These are phyloP conservation scores for Lophium mytilinum DNA, from an alignment of 495 filamentous ascomycete genomes.

Conservation along the genomic window DNA sequence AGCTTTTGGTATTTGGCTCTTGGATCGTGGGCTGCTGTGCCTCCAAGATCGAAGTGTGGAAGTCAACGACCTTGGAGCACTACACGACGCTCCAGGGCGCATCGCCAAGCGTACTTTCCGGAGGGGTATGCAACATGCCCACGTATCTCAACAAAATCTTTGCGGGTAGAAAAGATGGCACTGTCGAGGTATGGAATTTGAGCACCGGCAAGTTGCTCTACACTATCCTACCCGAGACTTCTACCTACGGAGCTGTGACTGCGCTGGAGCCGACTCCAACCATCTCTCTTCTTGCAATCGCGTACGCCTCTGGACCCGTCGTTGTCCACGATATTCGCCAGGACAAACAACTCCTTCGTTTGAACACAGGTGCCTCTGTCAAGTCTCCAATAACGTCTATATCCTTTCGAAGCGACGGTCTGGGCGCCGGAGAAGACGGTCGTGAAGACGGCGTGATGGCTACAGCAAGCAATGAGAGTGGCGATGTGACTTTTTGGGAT, in stretches of 20 bases:
- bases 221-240: constrained; percentile 62
- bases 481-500: constrained; percentile 94
- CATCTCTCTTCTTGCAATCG: constrained; percentile 78
- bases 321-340: constrained; percentile 71
- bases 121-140: constrained; percentile 71
- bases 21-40: constrained; percentile 81
- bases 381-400: constrained; percentile 63
- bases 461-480: constrained; percentile 59
- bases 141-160: constrained; percentile 96
- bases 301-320: constrained; percentile 69
- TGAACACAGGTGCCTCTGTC: constrained; percentile 50
- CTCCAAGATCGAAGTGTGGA: constrained; percentile 81
- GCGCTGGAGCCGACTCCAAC: constrained; percentile 75
- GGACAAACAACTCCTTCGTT: constrained; percentile 58
- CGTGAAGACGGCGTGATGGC: constrained; percentile 77
- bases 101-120: constrained; percentile 50
- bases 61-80: constrained; percentile 70
- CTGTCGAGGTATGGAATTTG: constrained; percentile 94
- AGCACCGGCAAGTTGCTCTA: constrained; percentile 83
- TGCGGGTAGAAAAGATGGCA: constrained; percentile 75
- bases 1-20: constrained; percentile 75
- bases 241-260: constrained; percentile 64
- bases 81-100: constrained; percentile 64
- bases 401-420: constrained; percentile 83
- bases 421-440: constrained; percentile 83